These are phyloP conservation scores for Raphidocelis subcapitata DNA, from an alignment of 139 green algal species.

Conservation along the genomic window DNA sequence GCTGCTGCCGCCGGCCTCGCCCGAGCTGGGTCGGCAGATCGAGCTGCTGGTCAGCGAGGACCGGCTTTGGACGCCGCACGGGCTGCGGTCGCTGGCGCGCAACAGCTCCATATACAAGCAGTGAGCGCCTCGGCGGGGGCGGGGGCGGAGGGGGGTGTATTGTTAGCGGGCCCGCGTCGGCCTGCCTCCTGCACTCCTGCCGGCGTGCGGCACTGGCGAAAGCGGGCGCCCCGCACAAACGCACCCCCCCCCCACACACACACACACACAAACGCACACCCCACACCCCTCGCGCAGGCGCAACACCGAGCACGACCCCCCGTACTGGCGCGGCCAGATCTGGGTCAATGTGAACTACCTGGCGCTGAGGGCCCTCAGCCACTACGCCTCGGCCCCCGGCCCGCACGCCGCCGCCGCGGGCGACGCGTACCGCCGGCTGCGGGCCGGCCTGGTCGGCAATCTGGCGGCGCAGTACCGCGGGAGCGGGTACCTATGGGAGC, in stretches of 20 bases:
- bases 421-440: constrained; percentile 51
- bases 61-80: constrained; percentile 77
- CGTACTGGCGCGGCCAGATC: constrained; percentile 91
- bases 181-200: too few species aligned
- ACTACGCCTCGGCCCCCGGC: constrained; percentile 29
- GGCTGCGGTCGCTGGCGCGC: constrained; percentile 64
- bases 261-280: too few species aligned
- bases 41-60: constrained; percentile 49
- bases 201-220: not conserved
- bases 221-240: not conserved
- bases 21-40: constrained; percentile 57
- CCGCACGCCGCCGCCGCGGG: constrained; percentile 25
- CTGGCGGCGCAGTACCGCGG: constrained; percentile 70
- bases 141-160: too few species aligned
- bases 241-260: too few species aligned
- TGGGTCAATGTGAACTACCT: constrained; percentile 98
- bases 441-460: constrained; percentile 62
- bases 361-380: constrained; percentile 52
- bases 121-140: not conserved
- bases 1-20: constrained; percentile 66
- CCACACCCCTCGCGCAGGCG: constrained; percentile 16
- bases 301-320: constrained; percentile 91
- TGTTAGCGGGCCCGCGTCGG: too few species aligned
- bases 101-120: constrained; percentile 65
- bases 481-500: constrained; percentile 87